Conservation (phyloP, 2,329 filamentous ascomycete species). For the Colletotrichum tanaceti region DNA sequence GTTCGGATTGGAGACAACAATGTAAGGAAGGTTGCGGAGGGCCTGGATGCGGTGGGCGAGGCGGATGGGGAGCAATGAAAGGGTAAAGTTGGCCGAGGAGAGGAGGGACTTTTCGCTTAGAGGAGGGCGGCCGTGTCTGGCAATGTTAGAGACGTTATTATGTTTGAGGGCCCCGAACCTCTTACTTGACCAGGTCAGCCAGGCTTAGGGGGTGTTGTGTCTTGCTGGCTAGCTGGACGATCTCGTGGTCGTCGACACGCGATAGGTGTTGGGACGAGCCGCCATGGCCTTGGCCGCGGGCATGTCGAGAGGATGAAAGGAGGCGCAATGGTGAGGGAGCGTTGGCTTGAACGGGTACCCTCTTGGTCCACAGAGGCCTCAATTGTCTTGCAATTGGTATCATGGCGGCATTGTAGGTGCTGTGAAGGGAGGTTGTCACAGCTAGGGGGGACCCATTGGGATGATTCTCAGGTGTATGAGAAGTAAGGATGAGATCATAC, state of each 20-base stretch:
- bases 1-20: constrained; percentile 97
- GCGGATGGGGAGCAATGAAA: constrained; percentile 89
- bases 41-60: constrained; percentile 95
- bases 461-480: background rate
- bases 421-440: constrained; percentile 11
- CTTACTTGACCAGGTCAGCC: constrained; percentile 87
- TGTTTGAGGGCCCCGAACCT: background rate
- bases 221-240: constrained; percentile 80
- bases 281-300: constrained; percentile 20
- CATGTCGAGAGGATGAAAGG: constrained; percentile 43
- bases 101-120: constrained; percentile 83
- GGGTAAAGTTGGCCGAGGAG: constrained; percentile 93
- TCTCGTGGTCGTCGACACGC: constrained; percentile 63
- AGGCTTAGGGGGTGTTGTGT: constrained; percentile 85
- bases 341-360: constrained; percentile 31
- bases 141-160: background rate
- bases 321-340: constrained; percentile 11
- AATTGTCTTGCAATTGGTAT: constrained; percentile 53
- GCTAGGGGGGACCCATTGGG: constrained; percentile 8
- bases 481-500: constrained; percentile 33
- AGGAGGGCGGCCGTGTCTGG: constrained; percentile 81
- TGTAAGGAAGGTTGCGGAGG: constrained; percentile 92
- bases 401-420: constrained; percentile 59
- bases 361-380: constrained; percentile 49
- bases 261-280: constrained; percentile 34